phyloP scores from a whole-genome alignment of 768 basidiomycete genomes.

The Trametes gibbosa region DNA sequence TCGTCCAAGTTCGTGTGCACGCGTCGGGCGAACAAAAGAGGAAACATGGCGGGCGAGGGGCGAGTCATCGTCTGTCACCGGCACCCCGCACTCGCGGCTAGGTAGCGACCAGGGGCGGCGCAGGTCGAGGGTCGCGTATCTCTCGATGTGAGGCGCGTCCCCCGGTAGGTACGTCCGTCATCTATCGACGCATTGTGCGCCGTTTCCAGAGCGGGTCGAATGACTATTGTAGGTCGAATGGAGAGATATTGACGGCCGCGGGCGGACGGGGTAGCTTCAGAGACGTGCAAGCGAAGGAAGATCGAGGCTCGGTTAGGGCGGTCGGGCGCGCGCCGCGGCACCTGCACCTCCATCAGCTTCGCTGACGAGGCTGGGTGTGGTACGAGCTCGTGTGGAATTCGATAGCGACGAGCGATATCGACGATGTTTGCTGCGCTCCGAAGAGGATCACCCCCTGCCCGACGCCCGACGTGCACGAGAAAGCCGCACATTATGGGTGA shows the following conservation, averaged over 20 bases:
- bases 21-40: neutral
- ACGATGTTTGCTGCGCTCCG: neutral
- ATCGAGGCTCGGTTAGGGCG: neutral
- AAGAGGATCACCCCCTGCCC: neutral
- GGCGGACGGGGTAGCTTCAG: neutral
- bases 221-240: constrained; percentile 10
- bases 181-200: neutral
- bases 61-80: neutral
- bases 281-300: neutral
- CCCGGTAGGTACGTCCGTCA: neutral
- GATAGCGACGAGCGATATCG: neutral
- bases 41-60: neutral
- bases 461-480: neutral
- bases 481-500: neutral
- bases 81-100: neutral
- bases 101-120: neutral
- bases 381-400: neutral
- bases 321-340: too few relatives aligned
- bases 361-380: neutral
- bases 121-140: neutral
- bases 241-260: neutral
- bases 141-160: neutral
- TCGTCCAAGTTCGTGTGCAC: too few relatives aligned
- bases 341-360: neutral
- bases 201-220: neutral